Evolutionary conservation across 495 filamentous ascomycete species (phyloP).

Genomic region (Tuber umbilicatum): DNA sequence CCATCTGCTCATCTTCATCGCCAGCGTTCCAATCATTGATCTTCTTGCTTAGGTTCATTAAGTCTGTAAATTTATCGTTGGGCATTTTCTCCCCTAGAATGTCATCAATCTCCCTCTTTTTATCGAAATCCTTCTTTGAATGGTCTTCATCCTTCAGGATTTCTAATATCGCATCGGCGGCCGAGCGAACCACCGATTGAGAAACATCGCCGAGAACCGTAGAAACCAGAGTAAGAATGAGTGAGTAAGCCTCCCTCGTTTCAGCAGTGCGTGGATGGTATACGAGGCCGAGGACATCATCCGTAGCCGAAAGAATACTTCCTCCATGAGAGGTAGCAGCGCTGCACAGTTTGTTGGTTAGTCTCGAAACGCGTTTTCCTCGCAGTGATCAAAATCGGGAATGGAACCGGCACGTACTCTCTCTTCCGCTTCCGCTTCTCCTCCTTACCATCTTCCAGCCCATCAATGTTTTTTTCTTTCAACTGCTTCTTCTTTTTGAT

Average conservation of each 20-base stretch:
- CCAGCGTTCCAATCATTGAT: slow-evolving; percentile 98
- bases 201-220: slow-evolving; percentile 87
- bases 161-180: slow-evolving; percentile 89
- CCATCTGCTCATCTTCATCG: slow-evolving; percentile 90
- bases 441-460: slow-evolving; percentile 76
- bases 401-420: slow-evolving; percentile 27
- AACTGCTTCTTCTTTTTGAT: slow-evolving; percentile 59
- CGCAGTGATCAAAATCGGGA: not conserved
- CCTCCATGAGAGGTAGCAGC: slow-evolving; percentile 62
- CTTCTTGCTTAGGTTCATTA: slow-evolving; percentile 96
- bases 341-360: slow-evolving; percentile 13
- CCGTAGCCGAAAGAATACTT: slow-evolving; percentile 75
- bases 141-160: slow-evolving; percentile 81
- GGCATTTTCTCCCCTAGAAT: slow-evolving; percentile 73
- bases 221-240: slow-evolving; percentile 86
- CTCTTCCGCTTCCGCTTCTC: slow-evolving; percentile 81
- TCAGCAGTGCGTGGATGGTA: slow-evolving; percentile 89
- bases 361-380: not conserved
- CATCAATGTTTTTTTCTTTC: slow-evolving; percentile 57
- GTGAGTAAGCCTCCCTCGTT: slow-evolving; percentile 89
- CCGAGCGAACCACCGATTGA: slow-evolving; percentile 83
- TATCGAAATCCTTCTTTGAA: slow-evolving; percentile 87
- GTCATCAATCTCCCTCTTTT: slow-evolving; percentile 96
- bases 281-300: slow-evolving; percentile 72
- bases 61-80: slow-evolving; percentile 90